Percentiles rank a stretch among this genome's conserved stretches.
Evolutionary conservation across 2,329 filamentous ascomycete species (phyloP).

Genomic region (Raffaelea albimanens): DNA sequence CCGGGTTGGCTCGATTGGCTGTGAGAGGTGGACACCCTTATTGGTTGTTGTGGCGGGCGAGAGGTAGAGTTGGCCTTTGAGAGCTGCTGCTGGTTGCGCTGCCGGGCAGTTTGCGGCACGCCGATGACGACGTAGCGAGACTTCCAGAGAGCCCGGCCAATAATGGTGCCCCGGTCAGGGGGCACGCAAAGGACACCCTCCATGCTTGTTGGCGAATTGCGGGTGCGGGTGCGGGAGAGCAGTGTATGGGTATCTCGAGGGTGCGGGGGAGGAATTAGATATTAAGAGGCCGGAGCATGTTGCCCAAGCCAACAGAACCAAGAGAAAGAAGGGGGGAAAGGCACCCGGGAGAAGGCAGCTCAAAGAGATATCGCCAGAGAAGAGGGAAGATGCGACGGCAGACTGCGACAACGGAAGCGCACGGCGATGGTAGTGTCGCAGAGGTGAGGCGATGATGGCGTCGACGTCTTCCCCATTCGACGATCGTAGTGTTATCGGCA

Average conservation of each 20-base stretch:
- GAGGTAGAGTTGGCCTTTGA: not conserved
- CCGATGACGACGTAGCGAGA: constrained; percentile 51
- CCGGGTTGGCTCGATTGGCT: constrained; percentile 14
- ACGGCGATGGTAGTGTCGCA: not conserved
- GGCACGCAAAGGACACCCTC: constrained; percentile 40
- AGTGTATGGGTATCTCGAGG: constrained; percentile 1
- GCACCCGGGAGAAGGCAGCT: too few relatives aligned
- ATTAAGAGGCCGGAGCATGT: constrained; percentile 6
- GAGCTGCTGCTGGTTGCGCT: not conserved
- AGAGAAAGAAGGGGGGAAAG: not conserved
- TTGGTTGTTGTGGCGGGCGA: constrained; percentile 4
- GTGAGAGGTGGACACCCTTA: constrained; percentile 25
- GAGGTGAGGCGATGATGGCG: not conserved
- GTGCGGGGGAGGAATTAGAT: constrained; percentile 3
- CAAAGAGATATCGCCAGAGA: too few relatives aligned
- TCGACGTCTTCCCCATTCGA: not conserved
- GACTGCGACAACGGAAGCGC: not conserved
- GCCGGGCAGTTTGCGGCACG: constrained; percentile 24
- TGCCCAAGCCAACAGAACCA: not conserved
- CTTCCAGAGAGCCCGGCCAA: constrained; percentile 46
- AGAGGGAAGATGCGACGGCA: not conserved
- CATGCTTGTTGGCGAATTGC: constrained; percentile 22
- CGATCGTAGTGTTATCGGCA: not conserved
- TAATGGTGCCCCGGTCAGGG: constrained; percentile 41
- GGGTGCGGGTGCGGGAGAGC: not conserved